Evolutionary conservation across 495 filamentous ascomycete genomes (phyloP).

Genomic region (Penicillium odoratum): DNA sequence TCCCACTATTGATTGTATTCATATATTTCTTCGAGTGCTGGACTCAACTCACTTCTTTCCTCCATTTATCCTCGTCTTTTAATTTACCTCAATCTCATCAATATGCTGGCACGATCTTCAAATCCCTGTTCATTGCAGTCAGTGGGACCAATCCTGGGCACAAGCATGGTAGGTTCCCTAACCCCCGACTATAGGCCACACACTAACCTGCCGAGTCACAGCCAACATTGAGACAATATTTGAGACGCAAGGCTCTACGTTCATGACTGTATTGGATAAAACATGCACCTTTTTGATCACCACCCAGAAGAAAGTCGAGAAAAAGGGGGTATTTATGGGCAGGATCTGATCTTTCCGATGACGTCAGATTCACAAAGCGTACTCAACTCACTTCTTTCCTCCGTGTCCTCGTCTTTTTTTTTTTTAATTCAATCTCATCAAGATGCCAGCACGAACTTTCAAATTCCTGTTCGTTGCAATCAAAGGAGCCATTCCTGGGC

Average conservation of each 20-base stretch:
- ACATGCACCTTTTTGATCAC: slow-evolving; percentile 62
- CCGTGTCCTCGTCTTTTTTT: not conserved
- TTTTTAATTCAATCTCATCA: no score
- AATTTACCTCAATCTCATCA: not conserved
- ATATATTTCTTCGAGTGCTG: no score
- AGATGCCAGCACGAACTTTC: slow-evolving; percentile 36
- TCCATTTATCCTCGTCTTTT: not conserved
- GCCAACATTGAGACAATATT: slow-evolving; percentile 42
- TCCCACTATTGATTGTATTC: no score
- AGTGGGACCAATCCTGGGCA: slow-evolving; percentile 58
- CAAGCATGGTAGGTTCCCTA: slow-evolving; percentile 46
- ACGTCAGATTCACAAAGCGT: no score
- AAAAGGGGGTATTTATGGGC: no score
- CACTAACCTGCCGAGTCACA: slow-evolving; percentile 17
- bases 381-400: not conserved
- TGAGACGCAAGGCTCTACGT: slow-evolving; percentile 48
- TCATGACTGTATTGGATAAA: slow-evolving; percentile 44
- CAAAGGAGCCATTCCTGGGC: slow-evolving; percentile 58
- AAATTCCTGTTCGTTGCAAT: slow-evolving; percentile 54
- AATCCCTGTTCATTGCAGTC: slow-evolving; percentile 53
- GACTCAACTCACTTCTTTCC: not conserved
- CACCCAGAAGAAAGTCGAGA: slow-evolving; percentile 52
- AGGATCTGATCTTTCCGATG: no score
- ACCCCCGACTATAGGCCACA: not conserved
- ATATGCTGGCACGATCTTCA: slow-evolving; percentile 36